Percentiles rank a stretch among this genome's conserved stretches.
Evolutionary conservation across 805 yeast genomes (phyloP).

Genomic region (Wickerhamomyces kurtzmanii): DNA sequence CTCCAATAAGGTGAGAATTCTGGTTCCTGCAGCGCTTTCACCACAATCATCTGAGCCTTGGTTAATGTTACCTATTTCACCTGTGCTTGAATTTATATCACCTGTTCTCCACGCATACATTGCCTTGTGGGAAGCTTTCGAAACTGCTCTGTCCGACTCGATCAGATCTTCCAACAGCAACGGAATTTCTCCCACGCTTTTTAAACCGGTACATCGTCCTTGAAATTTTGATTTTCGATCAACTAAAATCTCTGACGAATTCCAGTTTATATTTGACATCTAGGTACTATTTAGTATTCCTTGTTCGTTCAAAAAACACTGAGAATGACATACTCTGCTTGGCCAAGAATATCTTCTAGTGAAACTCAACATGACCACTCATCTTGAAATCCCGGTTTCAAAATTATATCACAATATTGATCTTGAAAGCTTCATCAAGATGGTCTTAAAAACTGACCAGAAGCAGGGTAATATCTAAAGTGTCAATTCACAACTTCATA

Average conservation of each 20-base stretch:
- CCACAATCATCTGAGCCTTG: conserved; percentile 67
- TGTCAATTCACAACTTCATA: too few species aligned
- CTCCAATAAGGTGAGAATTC: conserved; percentile 45
- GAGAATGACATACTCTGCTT: too few species aligned
- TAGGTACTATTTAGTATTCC: too few species aligned
- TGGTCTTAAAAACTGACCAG: too few species aligned
- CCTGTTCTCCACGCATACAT: conserved; percentile 70
- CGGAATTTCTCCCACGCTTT: conserved; percentile 30
- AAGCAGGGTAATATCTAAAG: too few species aligned
- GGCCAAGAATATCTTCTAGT: too few species aligned
- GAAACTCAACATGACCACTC: too few species aligned
- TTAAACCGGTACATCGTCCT: conserved; percentile 42
- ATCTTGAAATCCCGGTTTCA: too few species aligned
- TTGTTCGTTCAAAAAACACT: too few species aligned
- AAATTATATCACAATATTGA: too few species aligned
- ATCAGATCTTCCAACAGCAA: conserved; percentile 30
- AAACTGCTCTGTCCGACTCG: conserved; percentile 32
- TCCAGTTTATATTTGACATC: too few species aligned
- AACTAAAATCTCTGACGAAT: conserved; percentile 24
- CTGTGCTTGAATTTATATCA: conserved; percentile 2
- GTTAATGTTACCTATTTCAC: conserved; percentile 13
- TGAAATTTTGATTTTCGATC: conserved; percentile 61
- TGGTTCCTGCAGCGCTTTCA: conserved; percentile 64
- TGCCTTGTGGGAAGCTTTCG: conserved; percentile 59
- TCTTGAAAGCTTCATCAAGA: too few species aligned